These are phyloP conservation scores for Pleodorina starrii DNA, from an alignment of 139 green algal genomes.

Conservation along the genomic window DNA sequence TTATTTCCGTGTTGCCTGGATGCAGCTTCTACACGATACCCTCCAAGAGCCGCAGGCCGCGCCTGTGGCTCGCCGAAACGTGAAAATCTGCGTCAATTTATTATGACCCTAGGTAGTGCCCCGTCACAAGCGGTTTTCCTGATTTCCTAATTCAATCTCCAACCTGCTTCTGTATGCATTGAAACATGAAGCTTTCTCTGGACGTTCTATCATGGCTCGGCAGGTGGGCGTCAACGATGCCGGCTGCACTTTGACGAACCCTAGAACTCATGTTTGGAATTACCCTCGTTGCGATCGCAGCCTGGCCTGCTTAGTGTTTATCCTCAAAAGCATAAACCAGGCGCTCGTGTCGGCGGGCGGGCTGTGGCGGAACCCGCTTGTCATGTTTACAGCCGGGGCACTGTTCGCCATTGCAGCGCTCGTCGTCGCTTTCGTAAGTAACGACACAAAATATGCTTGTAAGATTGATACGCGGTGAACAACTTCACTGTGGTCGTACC, in stretches of 20 bases:
- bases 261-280: not conserved
- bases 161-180: no score
- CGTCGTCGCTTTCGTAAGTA: not conserved
- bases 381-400: not conserved
- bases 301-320: not conserved
- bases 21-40: not conserved
- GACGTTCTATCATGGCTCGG: constrained; percentile 2
- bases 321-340: not conserved
- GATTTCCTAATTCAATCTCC: not conserved
- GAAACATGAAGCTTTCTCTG: not conserved
- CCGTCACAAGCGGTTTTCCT: not conserved
- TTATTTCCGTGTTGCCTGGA: not conserved
- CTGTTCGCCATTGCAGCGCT: not conserved
- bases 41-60: not conserved
- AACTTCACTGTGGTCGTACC: not conserved
- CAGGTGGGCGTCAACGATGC: not conserved
- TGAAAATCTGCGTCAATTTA: no score
- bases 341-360: not conserved
- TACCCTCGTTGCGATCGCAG: not conserved
- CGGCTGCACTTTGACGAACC: not conserved
- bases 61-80: no score
- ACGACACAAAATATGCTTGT: not conserved
- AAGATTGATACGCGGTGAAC: not conserved
- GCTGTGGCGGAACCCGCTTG: not conserved
- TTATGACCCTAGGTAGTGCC: not conserved